Percentiles rank a stretch among this genome's conserved stretches.
phyloP scores from a whole-genome alignment of 1,139 yeast genomes.

The Debaryomyces singareniensis region DNA sequence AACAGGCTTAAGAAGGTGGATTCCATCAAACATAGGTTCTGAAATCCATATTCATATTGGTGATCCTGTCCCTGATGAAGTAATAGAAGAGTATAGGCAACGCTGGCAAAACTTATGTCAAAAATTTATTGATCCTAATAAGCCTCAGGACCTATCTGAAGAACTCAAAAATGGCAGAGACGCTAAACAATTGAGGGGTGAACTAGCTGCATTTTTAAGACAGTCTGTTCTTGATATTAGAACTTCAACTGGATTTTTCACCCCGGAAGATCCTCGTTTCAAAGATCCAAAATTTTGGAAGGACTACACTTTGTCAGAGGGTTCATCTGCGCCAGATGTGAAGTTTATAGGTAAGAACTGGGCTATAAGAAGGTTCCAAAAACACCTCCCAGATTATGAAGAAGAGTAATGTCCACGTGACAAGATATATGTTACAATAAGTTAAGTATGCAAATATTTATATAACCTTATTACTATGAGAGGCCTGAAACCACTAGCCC shows the following conservation, averaged over 20 bases:
- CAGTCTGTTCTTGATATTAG: conserved; percentile 58
- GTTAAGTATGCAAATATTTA: no score
- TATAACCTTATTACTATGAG: no score
- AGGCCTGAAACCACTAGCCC: no score
- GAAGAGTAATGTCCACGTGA: no score
- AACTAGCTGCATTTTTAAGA: conserved; percentile 65
- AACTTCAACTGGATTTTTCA: conserved; percentile 42
- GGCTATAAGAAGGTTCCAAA: conserved; percentile 69
- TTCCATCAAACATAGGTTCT: conserved; percentile 64
- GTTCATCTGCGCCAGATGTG: conserved; percentile 60
- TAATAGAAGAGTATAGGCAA: conserved; percentile 53
- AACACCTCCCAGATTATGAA: conserved; percentile 41
- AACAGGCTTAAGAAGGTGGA: conserved; percentile 44
- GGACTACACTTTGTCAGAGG: conserved; percentile 55
- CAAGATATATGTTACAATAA: no score
- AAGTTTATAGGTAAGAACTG: conserved; percentile 70
- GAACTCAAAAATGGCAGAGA: conserved; percentile 57
- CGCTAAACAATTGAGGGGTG: conserved; percentile 60
- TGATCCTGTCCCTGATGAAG: conserved; percentile 54
- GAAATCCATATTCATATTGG: conserved; percentile 71
- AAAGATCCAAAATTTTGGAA: conserved; percentile 70
- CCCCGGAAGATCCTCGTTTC: conserved; percentile 55
- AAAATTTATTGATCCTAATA: conserved; percentile 41
- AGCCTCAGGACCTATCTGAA: conserved; percentile 54
- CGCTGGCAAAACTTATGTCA: conserved; percentile 64